Percentiles rank a stretch among this genome's conserved stretches.
Evolutionary conservation across 805 yeast genomes (phyloP).

Genomic region (Wickerhamomyces silvicola): DNA sequence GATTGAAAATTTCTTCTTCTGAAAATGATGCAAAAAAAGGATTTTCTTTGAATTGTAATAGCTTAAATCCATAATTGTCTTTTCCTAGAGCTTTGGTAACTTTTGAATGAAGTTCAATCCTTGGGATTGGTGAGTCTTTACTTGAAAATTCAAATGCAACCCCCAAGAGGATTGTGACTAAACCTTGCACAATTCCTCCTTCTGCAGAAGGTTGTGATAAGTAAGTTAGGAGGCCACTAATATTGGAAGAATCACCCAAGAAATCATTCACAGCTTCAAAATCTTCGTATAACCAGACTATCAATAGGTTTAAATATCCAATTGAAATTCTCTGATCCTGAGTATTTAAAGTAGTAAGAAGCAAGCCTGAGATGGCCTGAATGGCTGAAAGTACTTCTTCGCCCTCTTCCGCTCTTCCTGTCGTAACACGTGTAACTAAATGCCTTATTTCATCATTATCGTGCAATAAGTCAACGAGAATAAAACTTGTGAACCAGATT

Average conservation of each 20-base stretch:
- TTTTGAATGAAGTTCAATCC: conserved; percentile 55
- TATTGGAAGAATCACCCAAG: conserved; percentile 56
- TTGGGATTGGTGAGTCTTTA: conserved; percentile 41
- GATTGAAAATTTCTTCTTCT: conserved; percentile 40
- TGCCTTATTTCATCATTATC: conserved; percentile 44
- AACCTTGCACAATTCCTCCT: conserved; percentile 60
- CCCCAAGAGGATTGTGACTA: conserved; percentile 68
- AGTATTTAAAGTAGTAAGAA: conserved; percentile 55
- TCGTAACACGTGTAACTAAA: conserved; percentile 39
- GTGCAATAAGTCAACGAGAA: conserved; percentile 57
- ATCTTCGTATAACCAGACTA: conserved; percentile 75
- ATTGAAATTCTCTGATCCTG: conserved; percentile 71
- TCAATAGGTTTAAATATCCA: conserved; percentile 69
- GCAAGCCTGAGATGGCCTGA: conserved; percentile 71
- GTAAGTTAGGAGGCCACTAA: conserved; percentile 63
- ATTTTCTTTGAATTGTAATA: conserved; percentile 65
- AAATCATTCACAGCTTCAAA: conserved; percentile 69
- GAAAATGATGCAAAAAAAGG: conserved; percentile 49
- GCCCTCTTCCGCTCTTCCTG: conserved; percentile 54
- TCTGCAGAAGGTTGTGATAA: conserved; percentile 46
- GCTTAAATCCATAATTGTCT: conserved; percentile 68
- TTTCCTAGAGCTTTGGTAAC: conserved; percentile 71
- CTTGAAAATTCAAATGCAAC: conserved; percentile 79
- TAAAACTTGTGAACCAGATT: conserved; percentile 73
- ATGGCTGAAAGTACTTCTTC: conserved; percentile 68